phyloP scores from a whole-genome alignment of 2,329 filamentous ascomycete species.

The Beauveria caledonica region DNA sequence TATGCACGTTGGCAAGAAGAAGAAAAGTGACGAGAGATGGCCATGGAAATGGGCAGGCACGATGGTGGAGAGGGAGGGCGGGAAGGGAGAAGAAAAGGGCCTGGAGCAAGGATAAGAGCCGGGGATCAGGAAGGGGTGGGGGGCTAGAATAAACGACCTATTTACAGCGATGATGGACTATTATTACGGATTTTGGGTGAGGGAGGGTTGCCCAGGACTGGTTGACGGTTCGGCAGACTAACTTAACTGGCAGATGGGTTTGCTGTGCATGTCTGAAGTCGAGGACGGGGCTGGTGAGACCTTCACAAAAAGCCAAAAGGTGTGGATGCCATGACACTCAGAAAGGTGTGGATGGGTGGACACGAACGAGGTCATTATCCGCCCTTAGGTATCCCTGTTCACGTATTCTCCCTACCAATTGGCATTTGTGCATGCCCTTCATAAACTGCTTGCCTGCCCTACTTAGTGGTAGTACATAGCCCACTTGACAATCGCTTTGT shows the following conservation, averaged over 20 bases:
- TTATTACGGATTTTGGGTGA: not conserved
- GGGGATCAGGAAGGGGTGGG: not conserved
- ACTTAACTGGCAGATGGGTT: not conserved
- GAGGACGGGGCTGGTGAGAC: not conserved
- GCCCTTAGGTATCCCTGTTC: not conserved
- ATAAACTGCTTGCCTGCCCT: not conserved
- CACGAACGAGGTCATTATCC: not conserved
- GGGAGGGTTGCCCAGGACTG: too few species aligned
- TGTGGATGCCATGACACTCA: not conserved
- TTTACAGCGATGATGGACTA: not conserved
- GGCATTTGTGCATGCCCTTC: not conserved
- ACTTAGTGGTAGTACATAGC: too few species aligned
- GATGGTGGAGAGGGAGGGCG: not conserved
- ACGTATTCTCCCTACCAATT: not conserved
- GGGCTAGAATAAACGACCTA: not conserved
- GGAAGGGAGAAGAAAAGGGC: not conserved
- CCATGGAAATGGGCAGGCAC: constrained; percentile 7
- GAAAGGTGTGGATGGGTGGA: not conserved
- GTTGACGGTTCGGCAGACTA: too few species aligned
- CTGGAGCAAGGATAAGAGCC: not conserved
- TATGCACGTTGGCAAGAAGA: not conserved
- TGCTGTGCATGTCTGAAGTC: not conserved
- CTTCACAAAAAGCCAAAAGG: not conserved
- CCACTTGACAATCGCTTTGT: too few species aligned
- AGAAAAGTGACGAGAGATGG: not conserved